Evolutionary conservation across 371 early-diverging fungal species (phyloP).

Genomic region (Funneliformis caledonium): DNA sequence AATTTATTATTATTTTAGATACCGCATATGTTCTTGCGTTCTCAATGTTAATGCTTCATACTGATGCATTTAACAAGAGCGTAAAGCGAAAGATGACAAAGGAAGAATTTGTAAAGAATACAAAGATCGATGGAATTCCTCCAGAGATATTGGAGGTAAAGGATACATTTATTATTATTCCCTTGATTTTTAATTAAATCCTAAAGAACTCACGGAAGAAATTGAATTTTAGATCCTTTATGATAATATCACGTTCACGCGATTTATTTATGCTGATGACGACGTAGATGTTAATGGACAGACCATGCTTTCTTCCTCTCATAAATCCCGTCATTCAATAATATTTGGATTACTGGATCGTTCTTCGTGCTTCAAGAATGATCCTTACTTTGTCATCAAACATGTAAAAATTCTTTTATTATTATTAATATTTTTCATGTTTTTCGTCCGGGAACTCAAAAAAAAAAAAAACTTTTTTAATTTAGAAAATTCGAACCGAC

Average conservation of each 20-base stretch:
- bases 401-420: conserved; percentile 44
- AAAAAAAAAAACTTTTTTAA: neutral
- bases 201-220: neutral
- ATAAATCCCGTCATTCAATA: conserved; percentile 1
- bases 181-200: neutral
- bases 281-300: conserved; percentile 54
- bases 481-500: conserved; percentile 24
- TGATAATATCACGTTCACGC: conserved; percentile 71
- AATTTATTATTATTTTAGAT: conserved; percentile 53
- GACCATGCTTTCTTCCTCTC: conserved; percentile 43
- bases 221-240: conserved; percentile 64
- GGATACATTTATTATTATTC: neutral
- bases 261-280: conserved; percentile 63
- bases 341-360: conserved; percentile 20
- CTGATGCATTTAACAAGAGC: conserved; percentile 90
- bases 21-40: conserved; percentile 83
- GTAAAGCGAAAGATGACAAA: conserved; percentile 85
- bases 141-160: conserved; percentile 69
- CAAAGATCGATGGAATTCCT: conserved; percentile 67
- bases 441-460: neutral
- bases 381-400: conserved; percentile 51
- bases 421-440: neutral
- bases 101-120: conserved; percentile 79
- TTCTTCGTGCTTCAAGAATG: conserved; percentile 42
- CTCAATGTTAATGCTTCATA: conserved; percentile 87